phyloP scores from a whole-genome alignment of 495 filamentous ascomycete genomes.

The Tuber calosporum region DNA sequence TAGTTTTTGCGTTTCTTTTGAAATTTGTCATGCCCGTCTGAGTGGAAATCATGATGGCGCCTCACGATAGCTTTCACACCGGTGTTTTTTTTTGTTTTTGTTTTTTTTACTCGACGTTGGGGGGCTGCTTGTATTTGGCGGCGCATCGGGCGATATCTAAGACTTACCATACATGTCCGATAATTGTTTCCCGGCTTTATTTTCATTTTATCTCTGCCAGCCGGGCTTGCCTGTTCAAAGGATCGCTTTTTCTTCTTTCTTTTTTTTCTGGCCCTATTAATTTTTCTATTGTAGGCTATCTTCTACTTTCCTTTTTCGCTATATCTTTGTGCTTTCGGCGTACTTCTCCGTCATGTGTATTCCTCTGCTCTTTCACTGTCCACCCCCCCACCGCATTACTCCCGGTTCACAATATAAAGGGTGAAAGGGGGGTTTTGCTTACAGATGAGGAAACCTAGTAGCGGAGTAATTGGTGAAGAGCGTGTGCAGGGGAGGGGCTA shows the following conservation, averaged over 20 bases:
- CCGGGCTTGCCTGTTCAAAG: slow-evolving; percentile 15
- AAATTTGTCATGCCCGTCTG: slow-evolving; percentile 3
- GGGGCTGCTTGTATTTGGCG: not conserved
- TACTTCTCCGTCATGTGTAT: slow-evolving; percentile 28
- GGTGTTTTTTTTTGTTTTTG: not conserved
- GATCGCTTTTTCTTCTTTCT: slow-evolving; percentile 3
- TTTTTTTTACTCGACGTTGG: slow-evolving; percentile 5
- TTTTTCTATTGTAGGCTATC: not conserved
- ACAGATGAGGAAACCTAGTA: not conserved
- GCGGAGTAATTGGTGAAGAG: not conserved
- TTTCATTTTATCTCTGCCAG: not conserved
- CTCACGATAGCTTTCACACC: not conserved
- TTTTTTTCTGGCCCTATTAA: slow-evolving; percentile 11
- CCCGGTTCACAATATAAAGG: slow-evolving; percentile 22
- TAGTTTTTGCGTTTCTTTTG: not conserved
- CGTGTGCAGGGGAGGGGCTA: not conserved
- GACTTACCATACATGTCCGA: not conserved
- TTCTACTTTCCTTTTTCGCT: not conserved
- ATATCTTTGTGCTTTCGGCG: slow-evolving; percentile 20
- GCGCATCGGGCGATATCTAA: not conserved
- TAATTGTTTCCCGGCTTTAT: slow-evolving; percentile 1
- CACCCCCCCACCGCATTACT: not conserved
- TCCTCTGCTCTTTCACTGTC: slow-evolving; percentile 3
- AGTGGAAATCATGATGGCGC: slow-evolving; percentile 5
- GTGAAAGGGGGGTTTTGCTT: slow-evolving; percentile 11